A percentile compares a stretch with the other conserved stretches of the same genome.
phyloP scores from a whole-genome alignment of 2,329 filamentous ascomycete species.

The Xylariales sp. region DNA sequence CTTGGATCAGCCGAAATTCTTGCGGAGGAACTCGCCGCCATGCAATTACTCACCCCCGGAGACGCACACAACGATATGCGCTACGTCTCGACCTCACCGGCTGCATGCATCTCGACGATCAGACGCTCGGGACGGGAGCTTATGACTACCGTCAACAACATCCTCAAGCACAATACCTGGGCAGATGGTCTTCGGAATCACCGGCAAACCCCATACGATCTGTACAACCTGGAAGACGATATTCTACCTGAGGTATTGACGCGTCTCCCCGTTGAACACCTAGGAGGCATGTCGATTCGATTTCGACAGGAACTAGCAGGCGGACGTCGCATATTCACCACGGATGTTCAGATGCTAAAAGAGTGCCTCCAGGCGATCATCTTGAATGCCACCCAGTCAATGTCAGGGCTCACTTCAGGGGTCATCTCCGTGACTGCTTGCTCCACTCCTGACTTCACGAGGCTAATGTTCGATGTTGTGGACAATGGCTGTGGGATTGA shows the following conservation, averaged over 20 bases:
- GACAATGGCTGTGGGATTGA: constrained; percentile 9
- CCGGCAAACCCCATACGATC: constrained; percentile 4
- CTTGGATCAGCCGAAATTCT: constrained; percentile 25
- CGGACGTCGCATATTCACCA: not conserved
- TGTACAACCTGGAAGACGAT: constrained; percentile 5
- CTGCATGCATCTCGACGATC: constrained; percentile 7
- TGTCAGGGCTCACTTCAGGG: not conserved
- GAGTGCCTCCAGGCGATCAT: constrained; percentile 5
- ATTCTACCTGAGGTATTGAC: constrained; percentile 2
- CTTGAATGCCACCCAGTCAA: constrained; percentile 7
- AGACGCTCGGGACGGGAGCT: constrained; percentile 7
- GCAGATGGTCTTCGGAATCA: constrained; percentile 1
- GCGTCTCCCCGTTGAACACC: not conserved
- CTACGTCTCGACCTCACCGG: not conserved
- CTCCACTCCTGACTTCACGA: not conserved
- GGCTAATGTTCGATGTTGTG: constrained; percentile 5
- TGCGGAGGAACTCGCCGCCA: constrained; percentile 1
- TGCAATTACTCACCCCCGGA: not conserved
- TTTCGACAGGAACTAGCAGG: constrained; percentile 3
- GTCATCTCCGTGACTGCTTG: constrained; percentile 1
- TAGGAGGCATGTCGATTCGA: constrained; percentile 3
- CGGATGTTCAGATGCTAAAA: constrained; percentile 5
- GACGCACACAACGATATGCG: not conserved
- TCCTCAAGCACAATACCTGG: constrained; percentile 9
- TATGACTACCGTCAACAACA: constrained; percentile 10